Conservation (phyloP, 2,329 filamentous ascomycete genomes). For the Cadophora sp. region DNA sequence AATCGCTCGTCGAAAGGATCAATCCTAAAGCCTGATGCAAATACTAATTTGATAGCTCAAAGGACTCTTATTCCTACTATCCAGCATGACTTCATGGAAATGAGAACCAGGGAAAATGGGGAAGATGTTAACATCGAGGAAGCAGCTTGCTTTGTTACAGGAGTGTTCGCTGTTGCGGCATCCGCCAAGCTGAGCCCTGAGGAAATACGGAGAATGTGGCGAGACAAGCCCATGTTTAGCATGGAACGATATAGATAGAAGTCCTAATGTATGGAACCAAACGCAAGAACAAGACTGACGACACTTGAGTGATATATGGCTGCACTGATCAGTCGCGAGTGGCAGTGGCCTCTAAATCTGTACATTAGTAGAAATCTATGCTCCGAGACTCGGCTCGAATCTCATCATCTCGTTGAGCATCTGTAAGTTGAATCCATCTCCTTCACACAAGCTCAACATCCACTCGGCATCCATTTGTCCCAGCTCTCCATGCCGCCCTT, state of each 20-base stretch:
- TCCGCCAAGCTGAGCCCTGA: background rate
- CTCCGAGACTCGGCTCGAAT: background rate
- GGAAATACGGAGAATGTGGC: background rate
- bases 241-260: background rate
- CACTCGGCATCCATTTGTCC: conserved; percentile 29
- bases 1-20: no score
- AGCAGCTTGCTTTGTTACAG: no score
- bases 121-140: no score
- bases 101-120: no score
- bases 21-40: no score
- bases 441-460: background rate
- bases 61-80: no score
- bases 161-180: no score
- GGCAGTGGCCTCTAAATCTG: background rate
- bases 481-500: conserved; percentile 37
- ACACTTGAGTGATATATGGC: background rate
- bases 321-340: background rate
- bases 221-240: background rate
- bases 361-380: background rate
- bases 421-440: background rate
- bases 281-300: no score
- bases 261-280: background rate
- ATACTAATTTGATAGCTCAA: no score
- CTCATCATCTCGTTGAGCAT: background rate
- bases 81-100: no score